These are phyloP conservation scores for Keithomyces neogunnii DNA, from an alignment of 2,329 filamentous ascomycete genomes.

Conservation along the genomic window DNA sequence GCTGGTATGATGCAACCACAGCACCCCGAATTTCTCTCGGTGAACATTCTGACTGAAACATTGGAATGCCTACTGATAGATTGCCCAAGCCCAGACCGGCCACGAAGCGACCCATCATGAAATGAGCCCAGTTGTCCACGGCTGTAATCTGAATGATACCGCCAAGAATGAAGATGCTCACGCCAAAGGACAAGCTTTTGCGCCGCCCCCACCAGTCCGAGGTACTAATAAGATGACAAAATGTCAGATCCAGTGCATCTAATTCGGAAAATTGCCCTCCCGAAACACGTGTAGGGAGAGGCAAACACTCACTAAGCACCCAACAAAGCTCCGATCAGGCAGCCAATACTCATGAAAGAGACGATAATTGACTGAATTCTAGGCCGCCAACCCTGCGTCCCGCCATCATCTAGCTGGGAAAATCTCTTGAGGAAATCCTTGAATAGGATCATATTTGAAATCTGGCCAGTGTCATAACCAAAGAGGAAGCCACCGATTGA, in stretches of 20 bases:
- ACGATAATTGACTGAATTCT: conserved; percentile 44
- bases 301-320: conserved; percentile 33
- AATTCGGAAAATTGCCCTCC: too few species aligned
- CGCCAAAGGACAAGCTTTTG: conserved; percentile 43
- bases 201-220: conserved; percentile 51
- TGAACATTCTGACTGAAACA: conserved; percentile 58
- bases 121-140: conserved; percentile 35
- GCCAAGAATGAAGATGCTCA: conserved; percentile 52
- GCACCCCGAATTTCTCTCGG: conserved; percentile 55
- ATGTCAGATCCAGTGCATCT: too few species aligned
- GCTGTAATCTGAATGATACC: conserved; percentile 59
- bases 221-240: conserved; percentile 23
- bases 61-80: conserved; percentile 56
- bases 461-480: conserved; percentile 55
- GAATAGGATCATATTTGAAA: conserved; percentile 42
- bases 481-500: conserved; percentile 55
- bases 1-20: conserved; percentile 62
- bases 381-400: conserved; percentile 28
- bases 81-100: conserved; percentile 61
- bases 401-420: conserved; percentile 16
- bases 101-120: conserved; percentile 57
- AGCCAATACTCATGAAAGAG: conserved; percentile 47
- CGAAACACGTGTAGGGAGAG: too few species aligned
- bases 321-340: conserved; percentile 43
- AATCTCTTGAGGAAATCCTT: conserved; percentile 49